Evolutionary conservation across 1,284 basidiomycete species (phyloP).

Genomic region (Boletus albobrunnescens): DNA sequence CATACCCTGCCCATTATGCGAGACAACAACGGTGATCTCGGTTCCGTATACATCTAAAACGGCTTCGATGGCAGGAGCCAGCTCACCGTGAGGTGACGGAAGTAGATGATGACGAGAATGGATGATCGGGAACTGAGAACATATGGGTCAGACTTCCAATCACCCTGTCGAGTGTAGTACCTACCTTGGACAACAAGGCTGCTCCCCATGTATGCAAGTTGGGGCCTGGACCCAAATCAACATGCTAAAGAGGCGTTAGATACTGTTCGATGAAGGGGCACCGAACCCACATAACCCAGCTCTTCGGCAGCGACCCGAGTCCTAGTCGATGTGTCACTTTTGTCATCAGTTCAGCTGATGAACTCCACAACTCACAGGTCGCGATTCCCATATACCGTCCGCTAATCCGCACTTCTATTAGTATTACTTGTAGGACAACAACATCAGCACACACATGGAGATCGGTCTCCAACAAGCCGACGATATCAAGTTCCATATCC

Average conservation of each 20-base stretch:
- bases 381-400: conserved; percentile 85
- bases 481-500: conserved; percentile 79
- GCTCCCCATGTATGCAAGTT: conserved; percentile 93
- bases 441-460: conserved; percentile 56
- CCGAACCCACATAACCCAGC: conserved; percentile 68
- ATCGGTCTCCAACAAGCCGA: conserved; percentile 86
- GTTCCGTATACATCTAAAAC: conserved; percentile 82
- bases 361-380: conserved; percentile 59
- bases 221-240: conserved; percentile 83
- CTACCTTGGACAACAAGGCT: conserved; percentile 74
- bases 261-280: background rate
- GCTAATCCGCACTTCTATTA: conserved; percentile 38
- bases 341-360: background rate
- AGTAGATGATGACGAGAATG: conserved; percentile 86
- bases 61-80: conserved; percentile 91
- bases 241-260: conserved; percentile 45
- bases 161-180: background rate
- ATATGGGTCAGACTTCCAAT: conserved; percentile 2
- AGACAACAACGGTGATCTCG: conserved; percentile 77
- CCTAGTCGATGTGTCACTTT: conserved; percentile 35
- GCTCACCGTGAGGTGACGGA: conserved; percentile 84
- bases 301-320: conserved; percentile 77
- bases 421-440: background rate
- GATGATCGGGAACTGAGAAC: conserved; percentile 81
- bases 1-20: conserved; percentile 89